A percentile compares a stretch with the other conserved stretches of the same genome.
These are phyloP conservation scores for Colletotrichum graminicola DNA, from an alignment of 2,329 filamentous ascomycete genomes.

Conservation along the genomic window DNA sequence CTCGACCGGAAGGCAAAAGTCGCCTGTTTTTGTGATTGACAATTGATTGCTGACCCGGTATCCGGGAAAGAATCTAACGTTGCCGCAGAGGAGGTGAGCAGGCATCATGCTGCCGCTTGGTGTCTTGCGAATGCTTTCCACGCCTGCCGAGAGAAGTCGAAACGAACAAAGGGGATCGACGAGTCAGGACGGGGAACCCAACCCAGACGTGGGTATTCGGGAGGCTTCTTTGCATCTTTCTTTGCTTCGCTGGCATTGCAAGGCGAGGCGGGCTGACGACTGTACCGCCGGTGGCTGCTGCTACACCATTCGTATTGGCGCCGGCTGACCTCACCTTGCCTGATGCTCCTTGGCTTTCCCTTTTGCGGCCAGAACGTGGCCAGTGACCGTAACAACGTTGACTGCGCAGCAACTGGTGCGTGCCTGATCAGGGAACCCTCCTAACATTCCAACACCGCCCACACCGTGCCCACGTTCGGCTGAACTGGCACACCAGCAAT, in stretches of 20 bases:
- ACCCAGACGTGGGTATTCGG: not conserved
- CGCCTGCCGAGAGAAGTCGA: not conserved
- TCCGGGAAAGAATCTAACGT: slow-evolving; percentile 21
- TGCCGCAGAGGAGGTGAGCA: slow-evolving; percentile 6
- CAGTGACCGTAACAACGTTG: slow-evolving; percentile 34
- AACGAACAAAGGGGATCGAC: slow-evolving; percentile 1
- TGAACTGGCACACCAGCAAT: not conserved
- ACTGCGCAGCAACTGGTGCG: slow-evolving; percentile 15
- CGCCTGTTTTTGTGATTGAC: slow-evolving; percentile 32
- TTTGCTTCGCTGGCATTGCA: slow-evolving; percentile 26
- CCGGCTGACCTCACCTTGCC: slow-evolving; percentile 29
- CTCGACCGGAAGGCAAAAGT: slow-evolving; percentile 34
- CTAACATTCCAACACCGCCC: slow-evolving; percentile 5
- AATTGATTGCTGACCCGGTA: slow-evolving; percentile 26
- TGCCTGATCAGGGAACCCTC: slow-evolving; percentile 27
- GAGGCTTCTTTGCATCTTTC: slow-evolving; percentile 18
- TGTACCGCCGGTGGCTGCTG: not conserved
- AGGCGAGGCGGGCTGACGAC: slow-evolving; percentile 14
- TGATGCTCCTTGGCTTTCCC: slow-evolving; percentile 10
- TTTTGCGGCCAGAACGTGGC: slow-evolving; percentile 25
- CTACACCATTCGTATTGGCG: slow-evolving; percentile 1
- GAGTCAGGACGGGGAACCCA: slow-evolving; percentile 14
- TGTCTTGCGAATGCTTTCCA: not conserved
- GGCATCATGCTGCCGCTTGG: not conserved
- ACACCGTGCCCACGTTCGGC: slow-evolving; percentile 19